A percentile compares a stretch with the other conserved stretches of the same genome.
Evolutionary conservation across 306 rosid species (phyloP).

Genomic region (Rosa persica): DNA sequence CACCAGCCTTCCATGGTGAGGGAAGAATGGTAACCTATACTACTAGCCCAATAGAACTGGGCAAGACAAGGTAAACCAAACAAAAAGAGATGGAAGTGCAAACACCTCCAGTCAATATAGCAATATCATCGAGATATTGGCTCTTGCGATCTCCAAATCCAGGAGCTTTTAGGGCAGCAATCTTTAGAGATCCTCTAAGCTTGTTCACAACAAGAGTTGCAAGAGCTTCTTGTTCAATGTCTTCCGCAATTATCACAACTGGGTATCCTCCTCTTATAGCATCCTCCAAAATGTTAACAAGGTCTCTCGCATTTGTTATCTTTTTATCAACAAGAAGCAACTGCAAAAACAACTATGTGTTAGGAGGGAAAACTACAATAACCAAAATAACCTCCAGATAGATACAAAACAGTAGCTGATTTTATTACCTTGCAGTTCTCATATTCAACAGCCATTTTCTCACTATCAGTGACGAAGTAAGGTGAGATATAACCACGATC

Average conservation of each 20-base stretch:
- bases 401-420: background rate
- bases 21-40: background rate
- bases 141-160: constrained; percentile 99
- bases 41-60: background rate
- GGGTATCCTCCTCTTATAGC: constrained; percentile 95
- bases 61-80: background rate
- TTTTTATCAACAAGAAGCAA: constrained; percentile 95
- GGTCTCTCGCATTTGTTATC: constrained; percentile 91
- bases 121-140: constrained; percentile 99
- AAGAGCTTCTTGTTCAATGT: constrained; percentile 95
- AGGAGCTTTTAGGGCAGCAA: constrained; percentile 98
- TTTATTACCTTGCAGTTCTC: constrained; percentile 86
- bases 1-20: background rate
- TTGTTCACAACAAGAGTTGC: constrained; percentile 97
- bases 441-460: constrained; percentile 92
- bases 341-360: constrained; percentile 42
- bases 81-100: background rate
- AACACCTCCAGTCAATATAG: constrained; percentile 89
- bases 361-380: background rate
- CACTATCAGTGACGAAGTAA: constrained; percentile 95
- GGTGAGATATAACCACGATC: constrained; percentile 98
- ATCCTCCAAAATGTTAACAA: constrained; percentile 81
- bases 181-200: constrained; percentile 95
- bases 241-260: constrained; percentile 78
- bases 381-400: background rate